Conservation (phyloP, 305 asterid species). For the Solanum hybrid region DNA sequence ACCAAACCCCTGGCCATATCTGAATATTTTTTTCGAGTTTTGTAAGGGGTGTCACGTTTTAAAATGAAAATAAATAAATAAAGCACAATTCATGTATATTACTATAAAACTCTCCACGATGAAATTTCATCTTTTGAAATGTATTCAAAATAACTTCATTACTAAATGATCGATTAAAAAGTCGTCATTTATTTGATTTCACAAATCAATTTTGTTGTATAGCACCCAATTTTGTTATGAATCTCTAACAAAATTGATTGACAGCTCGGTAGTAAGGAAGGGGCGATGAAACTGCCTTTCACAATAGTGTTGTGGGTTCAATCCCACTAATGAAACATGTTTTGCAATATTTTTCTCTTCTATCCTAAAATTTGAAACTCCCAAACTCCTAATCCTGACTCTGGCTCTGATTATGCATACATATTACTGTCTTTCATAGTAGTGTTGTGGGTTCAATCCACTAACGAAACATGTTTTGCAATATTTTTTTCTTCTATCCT, state of each 20-base stretch:
- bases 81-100: neutral
- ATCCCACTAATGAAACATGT: no score
- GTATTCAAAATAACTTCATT: no score
- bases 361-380: no score
- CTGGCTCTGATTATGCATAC: neutral
- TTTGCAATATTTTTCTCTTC: neutral
- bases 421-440: neutral
- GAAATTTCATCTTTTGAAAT: neutral
- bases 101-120: no score
- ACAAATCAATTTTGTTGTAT: neutral
- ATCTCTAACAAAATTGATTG: neutral
- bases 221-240: no score
- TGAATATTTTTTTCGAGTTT: constrained; percentile 9
- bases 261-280: no score
- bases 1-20: constrained; percentile 76
- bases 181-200: no score
- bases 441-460: neutral
- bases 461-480: neutral
- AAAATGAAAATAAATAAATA: no score
- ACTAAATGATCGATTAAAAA: no score
- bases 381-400: no score
- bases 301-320: neutral
- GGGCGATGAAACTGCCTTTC: neutral
- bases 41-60: neutral
- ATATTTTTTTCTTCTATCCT: neutral